Evolutionary conservation across 805 yeast genomes (phyloP).

Genomic region (Limtongia smithiae): DNA sequence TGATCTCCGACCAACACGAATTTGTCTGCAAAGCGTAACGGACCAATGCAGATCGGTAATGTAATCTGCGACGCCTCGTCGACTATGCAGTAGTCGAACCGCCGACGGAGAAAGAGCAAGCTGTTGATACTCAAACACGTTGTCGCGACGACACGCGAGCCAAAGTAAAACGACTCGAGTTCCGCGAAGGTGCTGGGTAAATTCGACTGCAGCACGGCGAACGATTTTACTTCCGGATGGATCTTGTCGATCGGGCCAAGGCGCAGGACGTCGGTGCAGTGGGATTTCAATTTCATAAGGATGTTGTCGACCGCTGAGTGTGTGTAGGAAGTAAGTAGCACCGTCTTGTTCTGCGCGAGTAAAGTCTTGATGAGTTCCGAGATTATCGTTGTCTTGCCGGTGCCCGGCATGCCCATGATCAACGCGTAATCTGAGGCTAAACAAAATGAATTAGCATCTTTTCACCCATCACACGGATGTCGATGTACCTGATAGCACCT

Average conservation of each 20-base stretch:
- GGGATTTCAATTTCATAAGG: conserved; percentile 59
- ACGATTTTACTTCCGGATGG: conserved; percentile 58
- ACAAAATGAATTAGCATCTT: not conserved
- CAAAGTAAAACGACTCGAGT: conserved; percentile 46
- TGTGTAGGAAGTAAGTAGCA: conserved; percentile 80
- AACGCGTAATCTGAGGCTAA: conserved; percentile 59
- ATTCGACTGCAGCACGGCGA: conserved; percentile 26
- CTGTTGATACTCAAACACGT: conserved; percentile 79
- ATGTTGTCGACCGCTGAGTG: conserved; percentile 97
- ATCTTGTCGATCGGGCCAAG: conserved; percentile 60
- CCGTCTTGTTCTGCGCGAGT: conserved; percentile 57
- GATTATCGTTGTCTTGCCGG: conserved; percentile 91
- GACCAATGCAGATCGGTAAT: conserved; percentile 87
- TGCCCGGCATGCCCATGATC: conserved; percentile 96
- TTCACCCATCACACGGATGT: not conserved
- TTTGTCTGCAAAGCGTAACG: conserved; percentile 68
- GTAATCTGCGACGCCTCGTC: conserved; percentile 98
- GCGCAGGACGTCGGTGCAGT: conserved; percentile 54
- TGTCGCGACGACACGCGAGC: conserved; percentile 75
- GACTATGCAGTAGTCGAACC: conserved; percentile 86
- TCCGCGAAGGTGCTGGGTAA: conserved; percentile 39
- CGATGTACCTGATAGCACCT: conserved; percentile 52
- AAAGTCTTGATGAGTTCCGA: conserved; percentile 65
- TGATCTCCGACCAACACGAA: conserved; percentile 97
- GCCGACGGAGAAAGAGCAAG: conserved; percentile 52